phyloP scores from a whole-genome alignment of 208 protist species.

The Leishmania turanica region DNA sequence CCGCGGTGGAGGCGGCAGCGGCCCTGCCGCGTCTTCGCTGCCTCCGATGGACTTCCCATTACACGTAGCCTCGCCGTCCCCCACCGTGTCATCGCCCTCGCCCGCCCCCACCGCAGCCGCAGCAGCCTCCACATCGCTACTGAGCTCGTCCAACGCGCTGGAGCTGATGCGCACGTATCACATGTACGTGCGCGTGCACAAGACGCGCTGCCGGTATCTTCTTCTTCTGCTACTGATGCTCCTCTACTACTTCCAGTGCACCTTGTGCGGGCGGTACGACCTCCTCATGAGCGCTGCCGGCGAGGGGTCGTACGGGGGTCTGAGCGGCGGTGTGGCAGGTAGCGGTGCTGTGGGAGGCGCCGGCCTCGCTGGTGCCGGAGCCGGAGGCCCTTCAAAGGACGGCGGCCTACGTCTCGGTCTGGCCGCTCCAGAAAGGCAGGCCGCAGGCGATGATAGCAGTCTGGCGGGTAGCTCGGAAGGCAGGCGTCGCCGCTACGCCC shows the following conservation, averaged over 20 bases:
- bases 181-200: constrained; percentile 20
- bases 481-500: neutral
- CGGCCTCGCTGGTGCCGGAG: neutral
- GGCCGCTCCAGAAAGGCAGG: neutral
- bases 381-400: neutral
- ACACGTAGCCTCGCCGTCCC: neutral
- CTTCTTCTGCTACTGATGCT: constrained; percentile 10
- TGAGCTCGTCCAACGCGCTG: constrained; percentile 12
- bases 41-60: neutral
- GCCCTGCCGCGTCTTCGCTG: neutral
- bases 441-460: neutral
- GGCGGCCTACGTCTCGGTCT: neutral
- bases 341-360: neutral
- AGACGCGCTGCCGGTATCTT: constrained; percentile 17
- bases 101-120: neutral
- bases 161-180: constrained; percentile 29
- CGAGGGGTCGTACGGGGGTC: neutral
- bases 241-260: constrained; percentile 27
- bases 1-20: neutral
- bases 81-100: neutral
- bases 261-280: constrained; percentile 8
- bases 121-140: neutral
- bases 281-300: no score
- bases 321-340: neutral
- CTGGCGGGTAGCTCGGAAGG: neutral